Conservation (phyloP, 352 stramenopile genomes). For the Globisporangium takayamanum region DNA sequence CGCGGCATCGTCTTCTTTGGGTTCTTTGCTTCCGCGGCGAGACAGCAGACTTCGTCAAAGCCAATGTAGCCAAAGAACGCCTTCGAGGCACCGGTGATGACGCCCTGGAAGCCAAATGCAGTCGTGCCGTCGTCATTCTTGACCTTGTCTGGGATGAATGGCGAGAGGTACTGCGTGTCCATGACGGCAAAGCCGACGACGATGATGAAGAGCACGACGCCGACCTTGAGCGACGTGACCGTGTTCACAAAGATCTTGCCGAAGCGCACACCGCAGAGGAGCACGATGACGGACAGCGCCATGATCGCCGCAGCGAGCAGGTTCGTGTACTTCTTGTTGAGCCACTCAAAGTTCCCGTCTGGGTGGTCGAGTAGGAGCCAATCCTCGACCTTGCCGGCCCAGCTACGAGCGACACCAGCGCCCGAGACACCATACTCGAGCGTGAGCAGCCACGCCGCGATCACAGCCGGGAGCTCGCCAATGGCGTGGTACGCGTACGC, state of each 20-base stretch:
- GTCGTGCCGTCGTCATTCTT: conserved; percentile 2
- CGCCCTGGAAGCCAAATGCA: conserved; percentile 31
- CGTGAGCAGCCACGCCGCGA: conserved; percentile 85
- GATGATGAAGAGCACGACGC: conserved; percentile 91
- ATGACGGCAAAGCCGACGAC: conserved; percentile 81
- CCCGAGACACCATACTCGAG: conserved; percentile 91
- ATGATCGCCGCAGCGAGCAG: conserved; percentile 64
- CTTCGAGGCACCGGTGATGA: conserved; percentile 73
- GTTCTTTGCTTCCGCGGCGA: conserved; percentile 72
- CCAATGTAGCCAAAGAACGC: conserved; percentile 92
- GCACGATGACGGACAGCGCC: conserved; percentile 53
- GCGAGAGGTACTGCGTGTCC: conserved; percentile 72
- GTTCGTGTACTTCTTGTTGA: conserved; percentile 62
- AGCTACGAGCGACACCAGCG: conserved; percentile 88
- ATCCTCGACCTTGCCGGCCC: conserved; percentile 86
- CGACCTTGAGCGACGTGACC: conserved; percentile 75
- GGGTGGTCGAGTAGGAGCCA: conserved; percentile 51
- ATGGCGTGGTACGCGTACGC: conserved; percentile 90
- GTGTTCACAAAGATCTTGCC: conserved; percentile 88
- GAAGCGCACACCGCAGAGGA: conserved; percentile 82
- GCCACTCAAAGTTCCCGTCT: conserved; percentile 31
- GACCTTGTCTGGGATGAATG: conserved; percentile 48
- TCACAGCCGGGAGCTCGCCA: conserved; percentile 89
- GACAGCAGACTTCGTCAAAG: conserved; percentile 91
- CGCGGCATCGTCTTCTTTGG: conserved; percentile 61